Percentiles rank a stretch among this genome's conserved stretches.
Evolutionary conservation across 768 basidiomycete species (phyloP).

Genomic region (Daedaleopsis sinensis): DNA sequence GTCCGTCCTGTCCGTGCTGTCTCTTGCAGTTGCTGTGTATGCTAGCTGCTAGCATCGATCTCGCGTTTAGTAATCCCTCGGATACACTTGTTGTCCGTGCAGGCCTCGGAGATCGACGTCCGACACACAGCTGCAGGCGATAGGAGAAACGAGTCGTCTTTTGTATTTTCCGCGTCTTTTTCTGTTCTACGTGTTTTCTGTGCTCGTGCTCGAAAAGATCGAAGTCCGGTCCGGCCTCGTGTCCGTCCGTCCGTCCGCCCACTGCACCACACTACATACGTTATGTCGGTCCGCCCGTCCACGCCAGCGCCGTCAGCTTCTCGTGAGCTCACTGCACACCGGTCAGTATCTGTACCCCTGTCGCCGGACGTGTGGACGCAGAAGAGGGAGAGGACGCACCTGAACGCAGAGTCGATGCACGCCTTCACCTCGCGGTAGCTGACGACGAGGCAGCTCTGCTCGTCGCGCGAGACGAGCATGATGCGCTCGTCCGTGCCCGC

Average conservation of each 20-base stretch:
- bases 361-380: no score
- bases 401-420: conserved; percentile 83
- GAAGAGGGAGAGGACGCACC: conserved; percentile 58
- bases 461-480: conserved; percentile 94
- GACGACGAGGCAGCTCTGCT: conserved; percentile 94
- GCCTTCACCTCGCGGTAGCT: conserved; percentile 90
- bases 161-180: conserved; percentile 64
- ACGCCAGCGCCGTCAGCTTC: conserved; percentile 17
- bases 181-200: conserved; percentile 68
- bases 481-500: conserved; percentile 91
- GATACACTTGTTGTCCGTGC: neutral
- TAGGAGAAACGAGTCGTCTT: conserved; percentile 27
- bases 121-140: no score
- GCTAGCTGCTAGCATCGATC: no score
- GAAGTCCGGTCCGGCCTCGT: neutral
- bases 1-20: no score
- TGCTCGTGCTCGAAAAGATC: neutral
- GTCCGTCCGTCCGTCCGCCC: neutral
- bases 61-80: no score
- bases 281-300: conserved; percentile 20
- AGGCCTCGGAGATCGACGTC: neutral
- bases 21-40: no score
- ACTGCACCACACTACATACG: neutral
- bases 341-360: no score
- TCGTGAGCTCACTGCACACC: conserved; percentile 49